phyloP scores from a whole-genome alignment of 495 filamentous ascomycete species.

The Neurospora sp. region DNA sequence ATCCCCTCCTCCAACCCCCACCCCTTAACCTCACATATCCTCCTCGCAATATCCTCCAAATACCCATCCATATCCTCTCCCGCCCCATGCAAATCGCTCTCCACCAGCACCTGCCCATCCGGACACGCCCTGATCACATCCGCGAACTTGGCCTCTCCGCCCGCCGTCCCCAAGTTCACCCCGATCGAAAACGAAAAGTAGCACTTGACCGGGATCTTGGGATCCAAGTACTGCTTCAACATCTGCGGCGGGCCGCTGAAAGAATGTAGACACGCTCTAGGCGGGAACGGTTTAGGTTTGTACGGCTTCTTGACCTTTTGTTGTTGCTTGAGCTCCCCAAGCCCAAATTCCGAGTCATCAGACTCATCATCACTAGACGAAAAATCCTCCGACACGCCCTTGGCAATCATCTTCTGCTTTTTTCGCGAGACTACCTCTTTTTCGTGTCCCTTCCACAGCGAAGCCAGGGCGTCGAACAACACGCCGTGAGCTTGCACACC shows the following conservation, averaged over 20 bases:
- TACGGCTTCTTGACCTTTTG: constrained; percentile 5
- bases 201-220: constrained; percentile 62
- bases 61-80: constrained; percentile 71
- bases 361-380: constrained; percentile 30
- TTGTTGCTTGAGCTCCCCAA: neutral
- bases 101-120: constrained; percentile 67
- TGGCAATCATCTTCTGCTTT: constrained; percentile 37
- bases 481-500: constrained; percentile 86
- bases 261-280: constrained; percentile 87
- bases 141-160: constrained; percentile 34
- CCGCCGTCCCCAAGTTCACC: constrained; percentile 60
- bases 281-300: constrained; percentile 57
- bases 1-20: constrained; percentile 71
- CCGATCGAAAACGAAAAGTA: constrained; percentile 83
- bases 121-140: constrained; percentile 66
- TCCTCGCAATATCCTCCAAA: constrained; percentile 62
- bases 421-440: constrained; percentile 54
- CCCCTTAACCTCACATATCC: constrained; percentile 65
- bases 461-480: constrained; percentile 62
- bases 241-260: constrained; percentile 74
- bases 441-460: constrained; percentile 78
- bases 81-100: constrained; percentile 85
- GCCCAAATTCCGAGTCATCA: constrained; percentile 7
- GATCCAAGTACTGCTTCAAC: constrained; percentile 67
- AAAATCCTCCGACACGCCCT: constrained; percentile 35